These are phyloP conservation scores for Hirschioporus abietinus DNA, from an alignment of 768 basidiomycete species.

Conservation along the genomic window DNA sequence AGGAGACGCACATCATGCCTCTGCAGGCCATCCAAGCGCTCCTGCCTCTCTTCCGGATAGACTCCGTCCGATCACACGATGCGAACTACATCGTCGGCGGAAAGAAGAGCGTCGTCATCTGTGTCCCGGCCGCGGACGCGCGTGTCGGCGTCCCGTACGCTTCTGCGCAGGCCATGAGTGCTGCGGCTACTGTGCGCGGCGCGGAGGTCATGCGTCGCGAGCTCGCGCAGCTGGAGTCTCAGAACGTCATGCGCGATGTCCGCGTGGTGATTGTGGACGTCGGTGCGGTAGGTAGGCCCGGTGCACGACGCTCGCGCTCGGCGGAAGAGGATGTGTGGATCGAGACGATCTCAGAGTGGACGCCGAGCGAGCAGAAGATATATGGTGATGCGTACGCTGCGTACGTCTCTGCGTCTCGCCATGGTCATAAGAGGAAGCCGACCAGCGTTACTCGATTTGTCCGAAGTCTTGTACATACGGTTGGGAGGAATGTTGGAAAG, in stretches of 20 bases:
- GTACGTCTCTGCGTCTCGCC: conserved; percentile 5
- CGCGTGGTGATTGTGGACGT: conserved; percentile 71
- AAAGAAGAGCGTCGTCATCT: conserved; percentile 55
- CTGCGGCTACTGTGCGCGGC: conserved; percentile 65
- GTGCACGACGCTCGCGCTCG: conserved; percentile 9
- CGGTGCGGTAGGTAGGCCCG: conserved; percentile 41
- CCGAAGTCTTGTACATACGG: neutral
- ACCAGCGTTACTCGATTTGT: neutral
- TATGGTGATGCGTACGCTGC: conserved; percentile 68
- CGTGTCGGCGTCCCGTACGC: conserved; percentile 70
- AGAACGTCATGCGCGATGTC: conserved; percentile 54
- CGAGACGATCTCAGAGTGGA: conserved; percentile 62
- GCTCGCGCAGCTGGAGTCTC: conserved; percentile 52
- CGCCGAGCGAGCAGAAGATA: conserved; percentile 61
- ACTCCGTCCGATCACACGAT: conserved; percentile 50
- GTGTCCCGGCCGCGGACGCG: conserved; percentile 67
- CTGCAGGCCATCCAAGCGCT: conserved; percentile 72
- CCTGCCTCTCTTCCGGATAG: conserved; percentile 68
- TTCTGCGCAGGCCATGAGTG: conserved; percentile 66
- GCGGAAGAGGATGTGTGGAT: conserved; percentile 13
- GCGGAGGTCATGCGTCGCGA: conserved; percentile 73
- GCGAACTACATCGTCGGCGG: conserved; percentile 38
- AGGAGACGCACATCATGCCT: conserved; percentile 70
- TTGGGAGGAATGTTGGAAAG: conserved; percentile 39
- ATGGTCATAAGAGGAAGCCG: neutral